A percentile compares a stretch with the other conserved stretches of the same genome.
Conservation (phyloP, 2,329 filamentous ascomycete species). For the Teratosphaeriaceae sp. region DNA sequence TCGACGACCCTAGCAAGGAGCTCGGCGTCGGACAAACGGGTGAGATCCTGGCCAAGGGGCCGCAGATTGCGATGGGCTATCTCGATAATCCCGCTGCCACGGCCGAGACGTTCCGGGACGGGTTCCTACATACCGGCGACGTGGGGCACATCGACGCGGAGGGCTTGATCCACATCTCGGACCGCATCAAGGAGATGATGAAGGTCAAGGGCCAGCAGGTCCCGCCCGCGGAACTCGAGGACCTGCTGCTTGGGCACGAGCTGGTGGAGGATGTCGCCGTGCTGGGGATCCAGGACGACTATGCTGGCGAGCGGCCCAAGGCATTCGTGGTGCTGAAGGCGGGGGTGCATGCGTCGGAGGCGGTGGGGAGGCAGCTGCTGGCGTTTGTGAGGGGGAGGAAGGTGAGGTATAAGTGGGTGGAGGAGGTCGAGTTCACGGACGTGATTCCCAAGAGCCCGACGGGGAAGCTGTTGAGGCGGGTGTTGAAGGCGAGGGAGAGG, state of each 20-base stretch:
- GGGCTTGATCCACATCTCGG: constrained; percentile 51
- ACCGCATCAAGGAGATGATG: constrained; percentile 62
- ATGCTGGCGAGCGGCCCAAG: constrained; percentile 51
- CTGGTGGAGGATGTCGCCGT: constrained; percentile 54
- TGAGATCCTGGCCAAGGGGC: constrained; percentile 34
- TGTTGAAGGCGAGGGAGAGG: constrained; percentile 44
- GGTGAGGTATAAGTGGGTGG: constrained; percentile 61
- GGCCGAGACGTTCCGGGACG: constrained; percentile 39
- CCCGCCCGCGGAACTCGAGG: constrained; percentile 58
- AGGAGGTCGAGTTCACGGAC: constrained; percentile 57
- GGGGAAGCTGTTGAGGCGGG: constrained; percentile 62
- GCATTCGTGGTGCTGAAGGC: constrained; percentile 48
- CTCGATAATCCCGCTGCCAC: constrained; percentile 28
- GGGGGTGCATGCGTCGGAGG: constrained; percentile 8
- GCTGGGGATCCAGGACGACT: constrained; percentile 47
- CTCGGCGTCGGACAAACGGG: constrained; percentile 46
- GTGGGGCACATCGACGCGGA: constrained; percentile 50
- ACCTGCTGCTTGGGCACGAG: constrained; percentile 51
- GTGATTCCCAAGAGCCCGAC: constrained; percentile 64
- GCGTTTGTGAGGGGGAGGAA: constrained; percentile 60
- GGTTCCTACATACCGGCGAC: constrained; percentile 54
- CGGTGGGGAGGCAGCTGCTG: constrained; percentile 42
- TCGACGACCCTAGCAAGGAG: constrained; percentile 41
- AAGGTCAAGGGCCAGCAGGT: constrained; percentile 60
- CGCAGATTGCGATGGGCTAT: constrained; percentile 35